Conservation (phyloP, 495 filamentous ascomycete species). For the Aspergillus sclerotiicarbonarius region DNA sequence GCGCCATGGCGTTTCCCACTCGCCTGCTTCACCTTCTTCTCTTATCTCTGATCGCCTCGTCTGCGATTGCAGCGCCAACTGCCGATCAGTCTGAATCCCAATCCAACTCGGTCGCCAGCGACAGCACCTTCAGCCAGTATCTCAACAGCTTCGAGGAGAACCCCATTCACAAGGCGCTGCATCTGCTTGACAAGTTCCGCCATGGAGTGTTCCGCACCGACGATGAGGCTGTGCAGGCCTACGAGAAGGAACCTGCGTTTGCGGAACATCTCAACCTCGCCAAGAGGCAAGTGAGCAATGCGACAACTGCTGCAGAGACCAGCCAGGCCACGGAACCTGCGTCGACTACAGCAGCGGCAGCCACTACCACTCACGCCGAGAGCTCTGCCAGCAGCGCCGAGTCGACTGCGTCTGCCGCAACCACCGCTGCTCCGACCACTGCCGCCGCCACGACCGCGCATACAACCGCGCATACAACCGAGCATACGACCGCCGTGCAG, state of each 20-base stretch:
- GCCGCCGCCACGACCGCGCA: constrained; percentile 2
- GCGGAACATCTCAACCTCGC: constrained; percentile 40
- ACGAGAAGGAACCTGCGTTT: constrained; percentile 44
- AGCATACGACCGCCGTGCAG: too few species aligned
- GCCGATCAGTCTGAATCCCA: constrained; percentile 13
- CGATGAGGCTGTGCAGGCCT: constrained; percentile 44
- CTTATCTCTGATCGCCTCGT: constrained; percentile 29
- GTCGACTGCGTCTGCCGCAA: not conserved
- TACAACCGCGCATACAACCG: constrained; percentile 4
- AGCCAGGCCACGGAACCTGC: constrained; percentile 10
- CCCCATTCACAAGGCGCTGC: constrained; percentile 49
- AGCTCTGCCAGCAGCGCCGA: not conserved
- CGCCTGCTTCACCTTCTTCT: constrained; percentile 26
- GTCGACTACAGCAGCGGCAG: constrained; percentile 14
- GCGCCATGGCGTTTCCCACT: constrained; percentile 16
- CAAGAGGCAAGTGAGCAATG: constrained; percentile 34
- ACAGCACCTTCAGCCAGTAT: not conserved
- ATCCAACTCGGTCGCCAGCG: constrained; percentile 24
- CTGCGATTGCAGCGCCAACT: constrained; percentile 20
- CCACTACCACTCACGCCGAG: constrained; percentile 10
- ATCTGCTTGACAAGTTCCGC: constrained; percentile 49
- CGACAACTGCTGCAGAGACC: constrained; percentile 21
- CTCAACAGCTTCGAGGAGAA: constrained; percentile 28
- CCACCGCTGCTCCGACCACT: constrained; percentile 9
- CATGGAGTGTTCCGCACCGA: constrained; percentile 52